phyloP scores from a whole-genome alignment of 2,329 filamentous ascomycete species.

The Neophaeococcomyces mojaviensis region DNA sequence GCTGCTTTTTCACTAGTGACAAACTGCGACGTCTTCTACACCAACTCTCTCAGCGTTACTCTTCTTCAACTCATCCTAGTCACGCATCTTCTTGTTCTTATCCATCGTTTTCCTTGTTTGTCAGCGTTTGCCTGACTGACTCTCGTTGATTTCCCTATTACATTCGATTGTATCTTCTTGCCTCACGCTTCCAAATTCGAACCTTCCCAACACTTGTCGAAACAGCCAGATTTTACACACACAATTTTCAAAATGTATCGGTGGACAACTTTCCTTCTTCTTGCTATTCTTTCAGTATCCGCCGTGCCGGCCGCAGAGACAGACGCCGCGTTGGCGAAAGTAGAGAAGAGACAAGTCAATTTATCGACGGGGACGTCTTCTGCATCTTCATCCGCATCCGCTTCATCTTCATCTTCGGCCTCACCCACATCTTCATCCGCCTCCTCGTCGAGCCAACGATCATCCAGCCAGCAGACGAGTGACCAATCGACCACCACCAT shows the following conservation, averaged over 20 bases:
- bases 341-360: constrained; percentile 8
- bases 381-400: neutral
- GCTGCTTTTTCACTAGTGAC: neutral
- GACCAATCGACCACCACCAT: constrained; percentile 14
- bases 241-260: constrained; percentile 5
- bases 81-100: neutral
- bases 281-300: neutral
- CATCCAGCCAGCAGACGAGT: constrained; percentile 3
- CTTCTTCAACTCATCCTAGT: neutral
- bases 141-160: constrained; percentile 3
- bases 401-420: constrained; percentile 30
- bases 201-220: constrained; percentile 1
- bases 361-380: constrained; percentile 1
- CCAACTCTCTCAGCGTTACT: neutral
- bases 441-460: constrained; percentile 13
- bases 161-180: neutral
- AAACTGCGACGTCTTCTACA: neutral
- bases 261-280: constrained; percentile 4
- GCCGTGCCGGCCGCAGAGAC: constrained; percentile 2
- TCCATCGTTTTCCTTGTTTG: constrained; percentile 7
- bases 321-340: constrained; percentile 7
- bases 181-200: neutral
- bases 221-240: neutral
- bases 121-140: constrained; percentile 8
- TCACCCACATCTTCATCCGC: constrained; percentile 41